These are phyloP conservation scores for Scutellaria barbata DNA, from an alignment of 257 asterid genomes.

Conservation along the genomic window DNA sequence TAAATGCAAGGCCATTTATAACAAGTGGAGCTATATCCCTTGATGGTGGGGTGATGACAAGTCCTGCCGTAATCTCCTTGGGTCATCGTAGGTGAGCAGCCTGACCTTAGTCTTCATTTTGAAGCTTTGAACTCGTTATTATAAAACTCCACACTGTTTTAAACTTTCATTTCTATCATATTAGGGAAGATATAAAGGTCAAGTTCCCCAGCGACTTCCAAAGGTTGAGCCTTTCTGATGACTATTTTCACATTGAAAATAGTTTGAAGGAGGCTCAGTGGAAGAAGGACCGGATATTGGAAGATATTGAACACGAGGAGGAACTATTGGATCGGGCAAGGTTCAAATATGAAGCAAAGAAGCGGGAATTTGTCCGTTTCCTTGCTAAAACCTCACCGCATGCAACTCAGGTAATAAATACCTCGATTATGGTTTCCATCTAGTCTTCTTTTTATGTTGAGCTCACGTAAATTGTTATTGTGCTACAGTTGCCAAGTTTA, in stretches of 20 bases:
- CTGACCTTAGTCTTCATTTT: slow-evolving; percentile 22
- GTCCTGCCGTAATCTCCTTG: slow-evolving; percentile 48
- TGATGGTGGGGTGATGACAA: slow-evolving; percentile 79
- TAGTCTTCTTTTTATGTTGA: neutral
- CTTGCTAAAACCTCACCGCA: slow-evolving; percentile 59
- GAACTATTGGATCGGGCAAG: slow-evolving; percentile 49
- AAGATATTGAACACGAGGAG: slow-evolving; percentile 74
- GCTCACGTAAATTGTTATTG: too few species aligned
- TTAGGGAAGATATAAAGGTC: slow-evolving; percentile 56
- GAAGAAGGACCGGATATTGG: slow-evolving; percentile 41
- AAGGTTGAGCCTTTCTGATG: too few species aligned
- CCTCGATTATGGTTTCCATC: slow-evolving; percentile 14
- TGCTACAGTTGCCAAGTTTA: too few species aligned
- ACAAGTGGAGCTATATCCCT: slow-evolving; percentile 76
- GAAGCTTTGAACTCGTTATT: neutral
- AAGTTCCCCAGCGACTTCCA: slow-evolving; percentile 62
- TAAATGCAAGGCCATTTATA: slow-evolving; percentile 55
- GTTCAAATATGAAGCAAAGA: slow-evolving; percentile 63
- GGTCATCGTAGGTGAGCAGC: slow-evolving; percentile 58
- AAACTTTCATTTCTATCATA: slow-evolving; percentile 24
- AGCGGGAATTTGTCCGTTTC: slow-evolving; percentile 61
- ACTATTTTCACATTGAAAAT: too few species aligned
- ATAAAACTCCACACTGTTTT: neutral
- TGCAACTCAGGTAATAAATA: slow-evolving; percentile 63
- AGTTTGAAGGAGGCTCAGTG: too few species aligned